Conservation (phyloP, 2,329 filamentous ascomycete species). For the Aspergillus sp. region DNA sequence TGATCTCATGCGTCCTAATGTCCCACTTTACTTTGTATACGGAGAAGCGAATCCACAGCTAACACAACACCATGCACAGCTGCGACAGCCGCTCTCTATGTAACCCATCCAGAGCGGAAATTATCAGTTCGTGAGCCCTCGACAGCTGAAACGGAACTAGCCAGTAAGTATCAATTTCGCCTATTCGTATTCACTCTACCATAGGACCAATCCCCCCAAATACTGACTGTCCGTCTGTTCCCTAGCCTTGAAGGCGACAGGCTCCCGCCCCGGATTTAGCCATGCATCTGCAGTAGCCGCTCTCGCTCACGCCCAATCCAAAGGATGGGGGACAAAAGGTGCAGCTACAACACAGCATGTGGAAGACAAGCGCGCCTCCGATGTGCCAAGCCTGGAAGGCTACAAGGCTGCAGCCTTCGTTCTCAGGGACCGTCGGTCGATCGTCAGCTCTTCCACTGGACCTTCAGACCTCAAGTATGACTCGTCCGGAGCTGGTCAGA, state of each 20-base stretch:
- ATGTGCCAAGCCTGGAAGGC: conserved; percentile 62
- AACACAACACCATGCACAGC: conserved; percentile 38
- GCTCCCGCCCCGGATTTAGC: conserved; percentile 62
- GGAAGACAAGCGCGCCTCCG: conserved; percentile 56
- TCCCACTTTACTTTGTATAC: no score
- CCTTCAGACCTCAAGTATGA: conserved; percentile 22
- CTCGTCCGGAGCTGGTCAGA: conserved; percentile 66
- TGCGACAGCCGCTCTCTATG: conserved; percentile 63
- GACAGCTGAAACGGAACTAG: conserved; percentile 19
- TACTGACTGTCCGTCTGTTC: not conserved
- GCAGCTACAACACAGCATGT: conserved; percentile 60
- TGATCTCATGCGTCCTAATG: not conserved
- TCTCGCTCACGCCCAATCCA: conserved; percentile 70
- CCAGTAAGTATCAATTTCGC: conserved; percentile 24
- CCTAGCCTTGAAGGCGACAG: conserved; percentile 27
- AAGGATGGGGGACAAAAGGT: conserved; percentile 61
- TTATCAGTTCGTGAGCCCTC: conserved; percentile 28
- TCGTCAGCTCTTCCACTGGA: conserved; percentile 16
- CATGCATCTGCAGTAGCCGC: conserved; percentile 70
- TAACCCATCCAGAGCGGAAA: conserved; percentile 47
- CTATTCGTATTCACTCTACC: not conserved
- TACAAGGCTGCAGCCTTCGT: conserved; percentile 75
- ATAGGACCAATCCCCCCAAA: not conserved
- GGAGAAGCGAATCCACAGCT: not conserved
- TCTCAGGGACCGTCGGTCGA: conserved; percentile 29